Base-by-base conservation (phyloP, 352 stramenopile species). In the Phytopythium kandeliae region DNA sequence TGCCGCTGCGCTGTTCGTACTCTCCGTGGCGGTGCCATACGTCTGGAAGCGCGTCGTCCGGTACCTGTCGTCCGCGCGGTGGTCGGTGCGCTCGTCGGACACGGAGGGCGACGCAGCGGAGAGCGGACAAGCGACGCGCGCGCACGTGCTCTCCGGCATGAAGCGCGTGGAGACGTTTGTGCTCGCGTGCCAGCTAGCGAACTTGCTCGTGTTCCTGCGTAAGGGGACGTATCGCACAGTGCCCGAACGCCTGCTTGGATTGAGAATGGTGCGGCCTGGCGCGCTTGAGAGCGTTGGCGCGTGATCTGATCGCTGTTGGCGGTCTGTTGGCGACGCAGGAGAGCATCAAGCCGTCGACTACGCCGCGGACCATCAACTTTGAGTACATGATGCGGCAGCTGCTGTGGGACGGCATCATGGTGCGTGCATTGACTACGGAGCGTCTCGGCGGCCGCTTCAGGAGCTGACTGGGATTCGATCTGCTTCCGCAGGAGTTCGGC, bases 301-400 rank as follows among this genome's bases (percentile, higher is more conserved):
- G 25, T 16, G 7, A 41, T 7, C 35, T 4, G 7, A 15, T 41
- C n/a, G 35, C 4, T 13, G 35, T 21, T n/a, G 4, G 35, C 35
- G n/a, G 21, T 22, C 2, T 5, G 15, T 28, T 15, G 35, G 22
- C 33, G 26, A 38, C 57, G 37, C 55, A 89, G 78, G 69, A 81
- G 45, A 89, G 62, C 42, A 86, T 85, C 19, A 48, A 63, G 9
- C 64, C 67, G 11, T 85, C 69, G 13, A 79, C 65, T 9, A 57
- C 70, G 2, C 69, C 83, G 24, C 75, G 83, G 13, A 67, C 72
- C 25, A 93, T 93, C 48, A 93, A 88, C 54, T 92, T 89, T 38
- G 83, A 93, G 57, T 92, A 89, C 71, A 92, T 93, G 77, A 93
- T 78, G 52, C 78, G 80, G 8, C 80, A 92, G 35, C 56, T 92